Base-by-base conservation (phyloP, 2,329 filamentous ascomycete genomes). In the Penicillium sp. region DNA sequence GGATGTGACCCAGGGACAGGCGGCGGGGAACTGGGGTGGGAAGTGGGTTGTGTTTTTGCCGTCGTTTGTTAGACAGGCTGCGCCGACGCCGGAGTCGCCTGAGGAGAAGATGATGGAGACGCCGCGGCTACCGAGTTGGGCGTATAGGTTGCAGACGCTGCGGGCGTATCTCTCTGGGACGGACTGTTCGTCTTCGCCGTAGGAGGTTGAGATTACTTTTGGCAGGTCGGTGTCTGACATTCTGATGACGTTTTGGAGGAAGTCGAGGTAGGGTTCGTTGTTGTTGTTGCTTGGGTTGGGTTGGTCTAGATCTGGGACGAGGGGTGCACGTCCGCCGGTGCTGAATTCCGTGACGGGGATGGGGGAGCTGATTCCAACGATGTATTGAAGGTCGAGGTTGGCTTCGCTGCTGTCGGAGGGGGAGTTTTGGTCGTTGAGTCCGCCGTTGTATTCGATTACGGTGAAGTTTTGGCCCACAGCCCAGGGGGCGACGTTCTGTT, bases 331-430 rank as follows among this genome's bases (percentile, higher is more conserved):
- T n/a, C 73, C 73, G 29, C 71, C 70, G 28, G 74, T 77, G 61
- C 71, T 76, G 61, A 69, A 78, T 53, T 76, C 76, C 8, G 68
- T 73, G 10, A 73, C 70, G 1, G 72, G 69, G 13, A 76, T 58
- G 0, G 75, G 74, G 9, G 70, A 58, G 48, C 72, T 70, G 12
- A 78, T 54, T 27, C 74, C 72, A 37, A 74, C 54, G 4, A 76
- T 76, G 52, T 77, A 77, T 57, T 78, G 74, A 32, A 75, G 67
- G 51, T 79, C 76, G 15, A 78, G 66, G 56, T 78, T 78, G 44
- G 75, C 77, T 57, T 79, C 76, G 13, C 71, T 68, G 53, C 72
- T 74, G 55, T 73, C 68, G 9, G 62, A 54, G 2, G 57, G 57
- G 8, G 71, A 64, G 44, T 68, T 63, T 51, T 71, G 66, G 38